Conservation (phyloP, 164 flowering plant species). For the Santalum album region DNA sequence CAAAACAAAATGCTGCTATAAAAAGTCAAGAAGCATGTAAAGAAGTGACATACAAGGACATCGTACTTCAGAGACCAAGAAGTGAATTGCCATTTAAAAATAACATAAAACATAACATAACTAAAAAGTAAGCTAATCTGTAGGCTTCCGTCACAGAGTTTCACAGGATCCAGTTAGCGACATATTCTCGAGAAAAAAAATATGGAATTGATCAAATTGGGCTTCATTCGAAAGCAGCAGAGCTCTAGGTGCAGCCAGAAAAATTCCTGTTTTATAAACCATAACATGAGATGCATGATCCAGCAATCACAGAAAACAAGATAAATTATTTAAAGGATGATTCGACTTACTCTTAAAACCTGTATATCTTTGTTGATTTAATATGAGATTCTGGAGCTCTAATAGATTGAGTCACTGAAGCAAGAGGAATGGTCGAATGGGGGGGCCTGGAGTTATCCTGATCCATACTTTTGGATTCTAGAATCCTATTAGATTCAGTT, state of each 20-base stretch:
- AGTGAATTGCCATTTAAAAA: conserved; percentile 1
- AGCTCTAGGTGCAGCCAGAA: no score
- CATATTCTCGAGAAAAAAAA: neutral
- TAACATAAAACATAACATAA: neutral
- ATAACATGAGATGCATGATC: neutral
- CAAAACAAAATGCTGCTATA: no score
- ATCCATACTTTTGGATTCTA: conserved; percentile 25
- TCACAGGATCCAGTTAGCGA: neutral
- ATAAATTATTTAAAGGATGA: neutral
- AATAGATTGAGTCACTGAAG: conserved; percentile 12
- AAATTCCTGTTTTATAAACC: conserved; percentile 4
- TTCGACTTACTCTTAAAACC: conserved; percentile 22
- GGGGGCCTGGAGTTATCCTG: conserved; percentile 24
- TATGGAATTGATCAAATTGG: neutral
- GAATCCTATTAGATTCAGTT: conserved; percentile 12
- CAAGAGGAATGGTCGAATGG: conserved; percentile 36
- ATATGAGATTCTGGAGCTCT: conserved; percentile 23
- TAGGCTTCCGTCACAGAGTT: neutral
- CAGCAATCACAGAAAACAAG: neutral
- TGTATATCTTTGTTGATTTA: conserved; percentile 33
- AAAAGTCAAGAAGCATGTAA: neutral
- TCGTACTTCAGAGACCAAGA: neutral
- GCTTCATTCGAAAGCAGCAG: neutral
- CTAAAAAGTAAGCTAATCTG: neutral
- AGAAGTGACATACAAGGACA: neutral